Conservation (phyloP, 306 rosid genomes). For the Trifolium dubium region DNA sequence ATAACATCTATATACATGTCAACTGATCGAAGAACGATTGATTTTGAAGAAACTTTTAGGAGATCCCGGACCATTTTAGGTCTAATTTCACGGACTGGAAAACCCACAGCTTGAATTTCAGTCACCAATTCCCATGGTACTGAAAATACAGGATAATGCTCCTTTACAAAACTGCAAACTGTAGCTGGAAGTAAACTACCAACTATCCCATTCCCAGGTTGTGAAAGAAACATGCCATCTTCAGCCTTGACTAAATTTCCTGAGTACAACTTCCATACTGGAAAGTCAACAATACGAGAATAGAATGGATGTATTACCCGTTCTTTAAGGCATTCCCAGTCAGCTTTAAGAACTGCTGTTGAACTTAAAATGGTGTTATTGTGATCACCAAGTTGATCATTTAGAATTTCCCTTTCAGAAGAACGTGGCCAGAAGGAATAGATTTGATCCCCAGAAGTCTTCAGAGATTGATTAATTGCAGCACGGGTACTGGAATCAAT, state of each 20-base stretch:
- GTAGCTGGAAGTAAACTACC: constrained; percentile 86
- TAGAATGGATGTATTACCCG: constrained; percentile 83
- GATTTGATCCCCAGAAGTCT: constrained; percentile 78
- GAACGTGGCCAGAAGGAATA: constrained; percentile 95
- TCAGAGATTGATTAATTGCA: constrained; percentile 62
- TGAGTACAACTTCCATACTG: constrained; percentile 96
- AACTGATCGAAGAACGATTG: constrained; percentile 75
- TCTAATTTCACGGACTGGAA: constrained; percentile 76
- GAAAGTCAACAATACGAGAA: constrained; percentile 83
- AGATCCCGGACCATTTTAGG: constrained; percentile 97
- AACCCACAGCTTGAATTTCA: constrained; percentile 89
- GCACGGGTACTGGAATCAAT: constrained; percentile 61
- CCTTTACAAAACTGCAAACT: constrained; percentile 95
- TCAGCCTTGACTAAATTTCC: constrained; percentile 97
- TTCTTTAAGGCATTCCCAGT: constrained; percentile 84
- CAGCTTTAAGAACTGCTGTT: constrained; percentile 61
- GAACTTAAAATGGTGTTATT: constrained; percentile 45
- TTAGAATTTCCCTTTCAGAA: constrained; percentile 47
- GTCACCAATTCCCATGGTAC: constrained; percentile 96
- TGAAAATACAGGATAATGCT: constrained; percentile 96
- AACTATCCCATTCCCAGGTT: constrained; percentile 87
- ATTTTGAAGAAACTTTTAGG: constrained; percentile 66
- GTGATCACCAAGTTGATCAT: constrained; percentile 49
- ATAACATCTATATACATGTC: constrained; percentile 92
- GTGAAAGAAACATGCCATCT: constrained; percentile 99